phyloP scores from a whole-genome alignment of 192 early-diverging fungal species.

The Physocladia obscura region DNA sequence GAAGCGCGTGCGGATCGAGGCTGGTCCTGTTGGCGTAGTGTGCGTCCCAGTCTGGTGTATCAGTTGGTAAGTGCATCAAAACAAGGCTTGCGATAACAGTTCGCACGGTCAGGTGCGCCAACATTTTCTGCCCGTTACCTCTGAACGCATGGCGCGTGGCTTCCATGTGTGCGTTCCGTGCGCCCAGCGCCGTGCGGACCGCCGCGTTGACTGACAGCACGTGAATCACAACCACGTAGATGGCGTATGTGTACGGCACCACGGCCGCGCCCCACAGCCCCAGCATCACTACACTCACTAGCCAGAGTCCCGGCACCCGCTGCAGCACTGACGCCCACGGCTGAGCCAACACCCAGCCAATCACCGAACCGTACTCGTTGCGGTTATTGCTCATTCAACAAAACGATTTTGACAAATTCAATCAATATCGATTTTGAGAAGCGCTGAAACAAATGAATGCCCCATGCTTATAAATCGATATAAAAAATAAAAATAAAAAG shows the following conservation, averaged over 20 bases:
- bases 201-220: conserved; percentile 21
- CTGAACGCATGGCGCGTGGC: conserved; percentile 27
- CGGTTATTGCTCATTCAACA: too few species aligned
- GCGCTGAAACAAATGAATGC: too few species aligned
- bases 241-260: conserved; percentile 26
- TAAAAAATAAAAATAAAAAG: too few species aligned
- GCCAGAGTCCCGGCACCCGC: conserved; percentile 35
- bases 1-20: background rate
- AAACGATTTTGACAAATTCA: too few species aligned
- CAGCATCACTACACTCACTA: conserved; percentile 26
- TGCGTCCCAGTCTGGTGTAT: background rate
- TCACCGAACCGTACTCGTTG: too few species aligned
- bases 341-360: background rate
- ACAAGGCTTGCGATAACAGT: background rate
- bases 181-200: conserved; percentile 30
- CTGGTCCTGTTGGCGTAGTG: conserved; percentile 26
- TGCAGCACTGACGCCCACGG: conserved; percentile 29
- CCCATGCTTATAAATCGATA: too few species aligned
- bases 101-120: background rate
- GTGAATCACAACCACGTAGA: conserved; percentile 35
- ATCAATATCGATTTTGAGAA: too few species aligned
- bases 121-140: conserved; percentile 34
- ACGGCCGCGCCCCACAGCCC: conserved; percentile 31
- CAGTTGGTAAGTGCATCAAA: too few species aligned
- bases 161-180: background rate